Evolutionary conservation across 1,284 basidiomycete genomes (phyloP).

Genomic region (Bjerkandera adusta): DNA sequence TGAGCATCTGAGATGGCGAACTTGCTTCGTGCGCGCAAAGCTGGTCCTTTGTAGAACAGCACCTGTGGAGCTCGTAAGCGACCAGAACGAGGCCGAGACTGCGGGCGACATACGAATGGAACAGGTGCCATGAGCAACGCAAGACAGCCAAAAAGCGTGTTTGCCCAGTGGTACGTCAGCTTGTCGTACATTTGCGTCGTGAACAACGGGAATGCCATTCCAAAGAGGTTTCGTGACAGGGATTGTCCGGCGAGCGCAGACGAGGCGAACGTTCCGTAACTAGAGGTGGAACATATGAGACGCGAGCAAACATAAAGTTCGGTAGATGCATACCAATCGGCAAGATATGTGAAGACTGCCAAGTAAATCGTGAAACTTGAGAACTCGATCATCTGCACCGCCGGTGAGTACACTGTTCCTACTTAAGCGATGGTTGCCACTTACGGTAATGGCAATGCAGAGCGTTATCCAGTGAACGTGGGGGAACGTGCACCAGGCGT

Average conservation of each 20-base stretch:
- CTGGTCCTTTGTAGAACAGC: slow-evolving; percentile 60
- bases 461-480: slow-evolving; percentile 56
- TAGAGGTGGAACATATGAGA: slow-evolving; percentile 21
- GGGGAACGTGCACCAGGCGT: slow-evolving; percentile 57
- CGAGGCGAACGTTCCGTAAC: slow-evolving; percentile 73
- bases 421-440: slow-evolving; percentile 15
- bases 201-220: slow-evolving; percentile 63
- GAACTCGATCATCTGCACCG: slow-evolving; percentile 38
- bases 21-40: slow-evolving; percentile 59
- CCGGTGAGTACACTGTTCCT: neutral
- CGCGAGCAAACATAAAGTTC: neutral
- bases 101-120: slow-evolving; percentile 50
- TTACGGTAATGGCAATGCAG: slow-evolving; percentile 50
- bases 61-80: slow-evolving; percentile 34
- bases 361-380: slow-evolving; percentile 62
- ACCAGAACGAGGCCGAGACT: neutral
- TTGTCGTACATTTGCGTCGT: slow-evolving; percentile 57
- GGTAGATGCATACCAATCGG: slow-evolving; percentile 55
- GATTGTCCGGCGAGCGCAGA: slow-evolving; percentile 79
- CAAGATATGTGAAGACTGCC: slow-evolving; percentile 68
- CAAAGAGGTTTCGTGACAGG: slow-evolving; percentile 64
- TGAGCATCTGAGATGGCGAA: slow-evolving; percentile 37
- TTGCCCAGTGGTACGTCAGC: slow-evolving; percentile 69
- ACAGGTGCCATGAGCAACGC: slow-evolving; percentile 62
- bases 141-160: slow-evolving; percentile 64